Conservation (phyloP, 2,329 filamentous ascomycete species). For the Sporothrix mexicana region DNA sequence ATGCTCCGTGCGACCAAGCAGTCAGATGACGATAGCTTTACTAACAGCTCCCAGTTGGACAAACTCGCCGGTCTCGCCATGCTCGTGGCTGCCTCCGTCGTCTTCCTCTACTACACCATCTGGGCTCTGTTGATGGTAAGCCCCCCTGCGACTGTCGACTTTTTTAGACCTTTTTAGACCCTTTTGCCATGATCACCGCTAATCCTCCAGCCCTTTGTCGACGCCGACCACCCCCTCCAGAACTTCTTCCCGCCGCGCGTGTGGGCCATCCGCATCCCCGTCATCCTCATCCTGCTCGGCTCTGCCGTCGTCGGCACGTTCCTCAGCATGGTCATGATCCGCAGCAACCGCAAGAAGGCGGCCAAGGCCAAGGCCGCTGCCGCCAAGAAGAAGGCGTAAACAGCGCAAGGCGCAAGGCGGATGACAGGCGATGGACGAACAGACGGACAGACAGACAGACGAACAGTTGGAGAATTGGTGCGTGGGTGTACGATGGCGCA, state of each 20-base stretch:
- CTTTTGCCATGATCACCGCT: not conserved
- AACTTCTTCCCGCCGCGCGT: conserved; percentile 95
- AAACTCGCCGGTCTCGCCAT: conserved; percentile 74
- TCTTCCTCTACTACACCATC: conserved; percentile 88
- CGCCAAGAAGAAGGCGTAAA: conserved; percentile 80
- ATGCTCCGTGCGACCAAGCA: conserved; percentile 21
- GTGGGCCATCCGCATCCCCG: conserved; percentile 98
- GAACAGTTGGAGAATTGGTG: not conserved
- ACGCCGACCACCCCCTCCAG: conserved; percentile 90
- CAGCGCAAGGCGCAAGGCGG: too few relatives aligned
- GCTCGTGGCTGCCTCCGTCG: conserved; percentile 68
- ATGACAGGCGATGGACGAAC: too few relatives aligned
- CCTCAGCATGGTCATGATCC: conserved; percentile 96
- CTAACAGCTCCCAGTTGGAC: conserved; percentile 71
- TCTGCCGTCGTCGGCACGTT: conserved; percentile 96
- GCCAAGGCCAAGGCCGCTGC: conserved; percentile 82
- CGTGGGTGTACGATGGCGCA: not conserved
- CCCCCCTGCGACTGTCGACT: not conserved
- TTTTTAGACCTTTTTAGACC: too few relatives aligned
- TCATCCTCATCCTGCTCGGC: conserved; percentile 91
- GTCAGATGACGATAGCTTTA: not conserved
- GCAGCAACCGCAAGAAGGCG: conserved; percentile 97
- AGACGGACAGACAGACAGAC: too few relatives aligned
- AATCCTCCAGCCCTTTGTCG: conserved; percentile 85
- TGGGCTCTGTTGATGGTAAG: conserved; percentile 97